Evolutionary conservation across 2,329 filamentous ascomycete species (phyloP), one percentile per base, ranked within the genome.

Genomic region (Botrytis byssoidea): DNA sequence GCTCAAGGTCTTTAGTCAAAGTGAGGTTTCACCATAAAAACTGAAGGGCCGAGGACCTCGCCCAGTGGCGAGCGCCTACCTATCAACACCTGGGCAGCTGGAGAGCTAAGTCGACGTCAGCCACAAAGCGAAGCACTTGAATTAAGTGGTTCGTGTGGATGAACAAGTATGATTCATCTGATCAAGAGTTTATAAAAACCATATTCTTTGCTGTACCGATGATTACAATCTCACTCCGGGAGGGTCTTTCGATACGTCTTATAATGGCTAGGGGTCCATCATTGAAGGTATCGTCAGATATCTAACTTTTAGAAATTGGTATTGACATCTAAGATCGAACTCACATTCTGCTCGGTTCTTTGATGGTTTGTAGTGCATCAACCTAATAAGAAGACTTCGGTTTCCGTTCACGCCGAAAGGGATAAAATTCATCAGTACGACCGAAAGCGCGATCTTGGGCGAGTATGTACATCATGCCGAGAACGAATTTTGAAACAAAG

Each of bases 1-100:
- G 37, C 60, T 64, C 37, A 64, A 44, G 25, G 40, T 8, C 37
- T 16, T 14, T 42, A n/a, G 44, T 67, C 64, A 51, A 51, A 67
- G 44, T 40, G 64, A 37, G 46, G 46, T 68, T 68, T 68, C 46
- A 68, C 35, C 46, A 55, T 55, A 35, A 55, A 25, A 55, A 55
- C 32, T 35, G 35, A 22, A 29, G 65, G 65, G 20, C 46, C 64
- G 44, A 67, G 64, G 37, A 29, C 46, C 44, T 51, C 22, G 32
- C 35, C 20, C 9, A 40, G 40, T 57, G 51, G 51, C 51, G n/a
- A 57, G n/a, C 37, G 46, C 32, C 12, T 63, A n/a, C 14, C 16
- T 16, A 25, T 48, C n/a, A 25, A 48, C 63, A 40, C 40, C 40
- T 40, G 40, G 12, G 40, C 40, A 42, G 37, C 37, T 12, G 9